Conservation (phyloP, 164 flowering plant species). For the Chimonanthus praecox region DNA sequence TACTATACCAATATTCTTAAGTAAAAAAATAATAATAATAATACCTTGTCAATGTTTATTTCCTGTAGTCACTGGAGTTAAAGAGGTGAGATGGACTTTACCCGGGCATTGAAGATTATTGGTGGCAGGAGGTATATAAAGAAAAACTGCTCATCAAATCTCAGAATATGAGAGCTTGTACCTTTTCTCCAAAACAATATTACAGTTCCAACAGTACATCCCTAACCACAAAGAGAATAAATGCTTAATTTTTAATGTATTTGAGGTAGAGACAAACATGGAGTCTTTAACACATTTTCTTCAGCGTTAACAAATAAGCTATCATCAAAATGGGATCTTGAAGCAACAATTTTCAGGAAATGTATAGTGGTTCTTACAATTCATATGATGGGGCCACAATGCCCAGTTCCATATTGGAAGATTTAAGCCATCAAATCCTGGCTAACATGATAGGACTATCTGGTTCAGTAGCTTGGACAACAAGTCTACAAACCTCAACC, state of each 20-base stretch:
- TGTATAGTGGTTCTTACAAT: not conserved
- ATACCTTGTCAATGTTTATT: not conserved
- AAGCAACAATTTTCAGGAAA: no score
- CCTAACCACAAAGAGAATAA: conserved; percentile 34
- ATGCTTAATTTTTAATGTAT: not conserved
- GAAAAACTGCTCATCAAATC: conserved; percentile 74
- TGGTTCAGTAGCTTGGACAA: no score
- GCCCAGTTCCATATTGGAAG: not conserved
- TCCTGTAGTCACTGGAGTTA: not conserved
- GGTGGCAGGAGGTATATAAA: conserved; percentile 94
- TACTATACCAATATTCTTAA: no score
- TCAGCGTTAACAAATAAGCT: no score
- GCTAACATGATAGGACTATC: no score
- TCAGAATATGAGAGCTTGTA: conserved; percentile 64
- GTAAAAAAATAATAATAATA: no score
- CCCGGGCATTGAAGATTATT: conserved; percentile 96
- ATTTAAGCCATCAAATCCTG: no score
- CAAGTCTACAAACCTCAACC: no score
- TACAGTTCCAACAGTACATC: conserved; percentile 45
- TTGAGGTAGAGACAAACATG: not conserved
- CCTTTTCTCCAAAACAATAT: conserved; percentile 64
- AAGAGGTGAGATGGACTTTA: conserved; percentile 14
- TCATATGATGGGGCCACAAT: not conserved
- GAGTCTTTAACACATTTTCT: no score
- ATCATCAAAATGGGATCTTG: no score